phyloP scores from a whole-genome alignment of 192 early-diverging fungal genomes.

The Backusella mclennaniae region DNA sequence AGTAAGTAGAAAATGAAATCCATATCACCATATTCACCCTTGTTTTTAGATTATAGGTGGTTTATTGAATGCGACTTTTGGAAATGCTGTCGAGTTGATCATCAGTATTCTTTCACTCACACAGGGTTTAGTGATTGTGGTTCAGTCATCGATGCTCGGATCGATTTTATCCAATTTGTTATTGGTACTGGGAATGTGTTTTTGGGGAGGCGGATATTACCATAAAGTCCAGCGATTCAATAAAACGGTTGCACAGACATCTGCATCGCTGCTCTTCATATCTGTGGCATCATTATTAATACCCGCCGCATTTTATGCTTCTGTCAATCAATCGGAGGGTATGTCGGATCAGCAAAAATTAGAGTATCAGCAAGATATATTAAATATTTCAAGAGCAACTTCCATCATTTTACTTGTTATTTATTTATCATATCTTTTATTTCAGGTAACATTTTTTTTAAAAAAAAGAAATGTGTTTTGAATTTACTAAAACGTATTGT shows the following conservation, averaged over 20 bases:
- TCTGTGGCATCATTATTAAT: slow-evolving; percentile 66
- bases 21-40: not conserved
- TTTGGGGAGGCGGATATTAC: slow-evolving; percentile 81
- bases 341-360: not conserved
- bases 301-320: slow-evolving; percentile 64
- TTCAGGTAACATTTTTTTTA: slow-evolving; percentile 42
- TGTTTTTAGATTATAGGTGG: slow-evolving; percentile 67
- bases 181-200: slow-evolving; percentile 84
- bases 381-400: slow-evolving; percentile 64
- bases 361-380: slow-evolving; percentile 33
- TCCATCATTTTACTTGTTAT: slow-evolving; percentile 67
- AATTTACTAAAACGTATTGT: not conserved
- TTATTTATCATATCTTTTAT: slow-evolving; percentile 63
- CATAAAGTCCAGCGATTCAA: slow-evolving; percentile 72
- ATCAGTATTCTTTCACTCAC: slow-evolving; percentile 80
- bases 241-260: slow-evolving; percentile 65
- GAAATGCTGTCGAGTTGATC: slow-evolving; percentile 77
- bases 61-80: slow-evolving; percentile 73
- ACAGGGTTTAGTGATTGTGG: slow-evolving; percentile 75
- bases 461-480: not conserved
- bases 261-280: slow-evolving; percentile 65
- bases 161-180: slow-evolving; percentile 89
- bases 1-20: slow-evolving; percentile 26
- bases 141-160: slow-evolving; percentile 87
- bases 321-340: not conserved